These are phyloP conservation scores for Rhodotorula sp. DNA, from an alignment of 1,284 basidiomycete genomes.

Conservation along the genomic window DNA sequence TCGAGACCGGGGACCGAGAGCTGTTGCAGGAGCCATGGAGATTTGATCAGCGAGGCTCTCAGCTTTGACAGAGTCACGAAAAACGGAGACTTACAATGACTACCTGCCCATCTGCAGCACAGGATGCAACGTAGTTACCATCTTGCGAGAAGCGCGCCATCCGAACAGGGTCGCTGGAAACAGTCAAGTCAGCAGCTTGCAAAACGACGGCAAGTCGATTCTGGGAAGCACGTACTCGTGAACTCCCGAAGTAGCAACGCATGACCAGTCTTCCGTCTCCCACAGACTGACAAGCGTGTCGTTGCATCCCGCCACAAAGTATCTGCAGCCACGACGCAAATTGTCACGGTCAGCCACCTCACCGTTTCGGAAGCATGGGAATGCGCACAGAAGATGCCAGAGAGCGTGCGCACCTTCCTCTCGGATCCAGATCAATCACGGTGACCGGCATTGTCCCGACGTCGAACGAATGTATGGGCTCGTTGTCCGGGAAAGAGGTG, in stretches of 20 bases:
- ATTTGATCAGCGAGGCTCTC: background rate
- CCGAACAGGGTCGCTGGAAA: constrained; percentile 22
- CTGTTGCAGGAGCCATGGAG: background rate
- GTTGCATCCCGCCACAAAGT: constrained; percentile 32
- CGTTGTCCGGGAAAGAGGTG: constrained; percentile 21
- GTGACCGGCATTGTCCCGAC: constrained; percentile 16
- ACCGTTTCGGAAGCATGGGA: too few relatives aligned
- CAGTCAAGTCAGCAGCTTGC: background rate
- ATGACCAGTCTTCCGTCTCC: constrained; percentile 38
- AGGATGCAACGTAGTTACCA: constrained; percentile 35
- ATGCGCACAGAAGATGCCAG: too few relatives aligned
- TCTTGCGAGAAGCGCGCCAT: constrained; percentile 33
- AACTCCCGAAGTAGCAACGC: constrained; percentile 19
- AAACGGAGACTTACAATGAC: constrained; percentile 25
- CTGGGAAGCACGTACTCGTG: constrained; percentile 33
- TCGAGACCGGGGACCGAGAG: background rate
- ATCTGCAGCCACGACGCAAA: constrained; percentile 3
- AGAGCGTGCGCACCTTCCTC: constrained; percentile 19
- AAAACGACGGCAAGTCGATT: background rate
- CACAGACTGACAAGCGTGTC: constrained; percentile 36
- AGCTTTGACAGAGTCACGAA: background rate
- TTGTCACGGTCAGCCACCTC: too few relatives aligned
- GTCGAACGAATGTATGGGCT: constrained; percentile 16
- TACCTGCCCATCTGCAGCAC: constrained; percentile 15
- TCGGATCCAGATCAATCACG: constrained; percentile 33